A percentile compares a stretch with the other conserved stretches of the same genome.
Conservation (phyloP, 2,329 filamentous ascomycete species). For the Botrytis tulipae region DNA sequence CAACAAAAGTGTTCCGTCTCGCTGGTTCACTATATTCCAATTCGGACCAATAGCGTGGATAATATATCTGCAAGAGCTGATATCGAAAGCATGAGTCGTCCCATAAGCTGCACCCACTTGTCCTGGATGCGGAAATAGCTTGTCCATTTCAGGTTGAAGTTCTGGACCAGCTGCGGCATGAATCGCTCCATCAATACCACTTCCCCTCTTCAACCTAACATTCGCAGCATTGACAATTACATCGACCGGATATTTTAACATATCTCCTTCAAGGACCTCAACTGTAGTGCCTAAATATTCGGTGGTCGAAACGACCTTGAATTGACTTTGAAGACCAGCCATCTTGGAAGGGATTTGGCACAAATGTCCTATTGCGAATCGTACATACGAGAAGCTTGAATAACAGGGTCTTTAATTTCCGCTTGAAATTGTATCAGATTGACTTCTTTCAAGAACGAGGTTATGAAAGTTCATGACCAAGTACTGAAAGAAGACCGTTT, state of each 20-base stretch:
- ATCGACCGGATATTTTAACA: constrained; percentile 1
- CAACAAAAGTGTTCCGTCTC: background rate
- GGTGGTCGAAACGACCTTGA: background rate
- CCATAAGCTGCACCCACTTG: constrained; percentile 4
- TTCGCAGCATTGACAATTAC: constrained; percentile 12
- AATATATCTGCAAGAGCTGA: background rate
- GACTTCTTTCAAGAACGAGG: background rate
- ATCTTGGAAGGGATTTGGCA: background rate
- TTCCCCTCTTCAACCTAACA: background rate
- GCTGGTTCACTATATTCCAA: background rate
- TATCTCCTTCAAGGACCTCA: background rate
- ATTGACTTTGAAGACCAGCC: background rate
- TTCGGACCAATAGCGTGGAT: constrained; percentile 14
- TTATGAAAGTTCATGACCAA: background rate
- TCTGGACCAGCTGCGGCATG: background rate
- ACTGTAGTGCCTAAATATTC: constrained; percentile 3
- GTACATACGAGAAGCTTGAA: background rate
- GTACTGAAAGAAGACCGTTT: constrained; percentile 13
- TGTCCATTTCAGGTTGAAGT: background rate
- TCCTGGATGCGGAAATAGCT: background rate
- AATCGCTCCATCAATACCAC: background rate
- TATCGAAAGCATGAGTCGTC: background rate
- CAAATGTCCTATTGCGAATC: background rate
- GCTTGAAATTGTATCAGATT: background rate
- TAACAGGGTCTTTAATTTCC: background rate